A percentile compares a stretch with the other conserved stretches of the same genome.
Evolutionary conservation across 805 yeast species (phyloP).

Genomic region (Hanseniaspora pseudoguilliermondii): DNA sequence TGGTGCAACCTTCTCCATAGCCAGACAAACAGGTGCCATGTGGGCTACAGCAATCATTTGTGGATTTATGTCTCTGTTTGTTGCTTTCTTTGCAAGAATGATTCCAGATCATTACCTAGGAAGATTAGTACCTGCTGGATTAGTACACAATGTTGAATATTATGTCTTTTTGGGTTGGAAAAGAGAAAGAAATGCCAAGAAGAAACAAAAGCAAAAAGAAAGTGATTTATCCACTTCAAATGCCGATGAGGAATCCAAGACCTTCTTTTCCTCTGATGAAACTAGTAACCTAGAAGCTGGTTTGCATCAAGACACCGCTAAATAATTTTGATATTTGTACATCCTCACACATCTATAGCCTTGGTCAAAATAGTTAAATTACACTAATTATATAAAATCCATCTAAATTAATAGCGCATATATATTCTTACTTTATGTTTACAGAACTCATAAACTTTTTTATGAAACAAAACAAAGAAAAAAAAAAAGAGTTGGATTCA

Average conservation of each 20-base stretch:
- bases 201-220: not conserved
- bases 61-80: slow-evolving; percentile 71
- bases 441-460: not conserved
- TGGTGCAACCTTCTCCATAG: slow-evolving; percentile 84
- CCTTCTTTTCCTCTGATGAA: not conserved
- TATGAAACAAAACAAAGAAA: not conserved
- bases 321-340: not conserved
- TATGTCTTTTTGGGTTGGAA: slow-evolving; percentile 12
- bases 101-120: slow-evolving; percentile 72
- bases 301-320: not conserved
- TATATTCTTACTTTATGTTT: no score
- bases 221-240: not conserved
- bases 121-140: slow-evolving; percentile 49
- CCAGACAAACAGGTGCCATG: slow-evolving; percentile 65
- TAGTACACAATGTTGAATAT: slow-evolving; percentile 27
- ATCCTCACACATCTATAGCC: no score
- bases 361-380: no score
- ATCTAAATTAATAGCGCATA: not conserved
- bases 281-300: slow-evolving; percentile 9
- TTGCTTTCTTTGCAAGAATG: slow-evolving; percentile 62
- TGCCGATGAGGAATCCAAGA: not conserved
- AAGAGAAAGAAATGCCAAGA: slow-evolving; percentile 2
- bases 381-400: no score
- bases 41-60: slow-evolving; percentile 82
- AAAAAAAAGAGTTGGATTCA: no score